phyloP scores from a whole-genome alignment of 2,329 filamentous ascomycete species.

The Pseudogymnoascus sp. region DNA sequence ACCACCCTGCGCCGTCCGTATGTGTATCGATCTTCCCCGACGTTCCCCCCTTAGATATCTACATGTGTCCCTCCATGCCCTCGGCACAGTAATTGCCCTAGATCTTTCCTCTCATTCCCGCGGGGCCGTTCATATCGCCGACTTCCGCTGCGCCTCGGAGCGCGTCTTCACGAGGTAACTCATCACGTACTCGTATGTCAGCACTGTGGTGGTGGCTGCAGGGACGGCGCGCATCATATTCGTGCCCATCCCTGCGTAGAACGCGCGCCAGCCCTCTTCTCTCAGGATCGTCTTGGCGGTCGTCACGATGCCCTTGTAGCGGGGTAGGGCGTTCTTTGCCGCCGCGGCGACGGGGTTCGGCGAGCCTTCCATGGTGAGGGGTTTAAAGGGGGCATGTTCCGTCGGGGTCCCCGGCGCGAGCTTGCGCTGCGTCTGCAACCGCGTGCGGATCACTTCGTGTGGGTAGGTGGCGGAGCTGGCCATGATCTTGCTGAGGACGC shows the following conservation, averaged over 20 bases:
- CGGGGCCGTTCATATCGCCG: neutral
- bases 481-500: slow-evolving; percentile 87
- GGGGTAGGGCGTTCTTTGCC: slow-evolving; percentile 27
- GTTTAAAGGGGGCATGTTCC: slow-evolving; percentile 43
- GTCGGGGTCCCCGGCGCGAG: slow-evolving; percentile 39
- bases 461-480: slow-evolving; percentile 95
- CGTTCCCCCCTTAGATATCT: neutral
- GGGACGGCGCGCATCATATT: slow-evolving; percentile 96
- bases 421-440: slow-evolving; percentile 86
- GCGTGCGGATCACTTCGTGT: slow-evolving; percentile 89
- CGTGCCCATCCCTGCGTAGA: slow-evolving; percentile 94
- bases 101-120: neutral
- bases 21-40: neutral
- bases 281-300: slow-evolving; percentile 77
- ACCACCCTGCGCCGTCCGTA: neutral
- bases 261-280: slow-evolving; percentile 93
- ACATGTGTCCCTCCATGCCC: neutral
- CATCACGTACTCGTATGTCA: slow-evolving; percentile 79
- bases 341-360: slow-evolving; percentile 23
- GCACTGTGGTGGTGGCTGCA: slow-evolving; percentile 92
- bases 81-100: neutral
- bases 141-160: neutral
- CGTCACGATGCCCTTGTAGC: slow-evolving; percentile 70
- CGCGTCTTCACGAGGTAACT: slow-evolving; percentile 16
- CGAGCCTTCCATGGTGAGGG: slow-evolving; percentile 13